These are phyloP conservation scores for Cutaneotrichosporon sp. DNA, from an alignment of 1,284 basidiomycete genomes.

Conservation along the genomic window DNA sequence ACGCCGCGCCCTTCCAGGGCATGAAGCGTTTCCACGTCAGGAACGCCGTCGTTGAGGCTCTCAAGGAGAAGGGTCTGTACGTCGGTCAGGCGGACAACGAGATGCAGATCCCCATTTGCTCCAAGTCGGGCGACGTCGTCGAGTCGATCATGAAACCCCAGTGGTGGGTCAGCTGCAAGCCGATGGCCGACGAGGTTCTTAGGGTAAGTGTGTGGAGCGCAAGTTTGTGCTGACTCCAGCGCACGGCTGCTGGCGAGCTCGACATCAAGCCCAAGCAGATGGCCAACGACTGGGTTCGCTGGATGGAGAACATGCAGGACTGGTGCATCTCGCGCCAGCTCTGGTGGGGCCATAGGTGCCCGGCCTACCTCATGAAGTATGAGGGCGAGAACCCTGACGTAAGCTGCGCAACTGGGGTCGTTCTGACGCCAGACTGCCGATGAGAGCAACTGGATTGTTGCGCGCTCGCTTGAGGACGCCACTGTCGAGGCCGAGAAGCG, in stretches of 20 bases:
- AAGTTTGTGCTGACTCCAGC: conserved; percentile 50
- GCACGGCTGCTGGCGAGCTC: conserved; percentile 79
- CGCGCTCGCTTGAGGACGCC: conserved; percentile 73
- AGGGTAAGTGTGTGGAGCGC: conserved; percentile 53
- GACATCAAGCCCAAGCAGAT: conserved; percentile 76
- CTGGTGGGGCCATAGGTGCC: conserved; percentile 98
- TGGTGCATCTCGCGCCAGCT: conserved; percentile 99
- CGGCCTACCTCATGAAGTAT: conserved; percentile 87
- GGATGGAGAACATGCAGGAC: conserved; percentile 94
- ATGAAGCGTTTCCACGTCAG: conserved; percentile 96
- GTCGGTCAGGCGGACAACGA: conserved; percentile 92
- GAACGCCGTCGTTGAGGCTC: conserved; percentile 71
- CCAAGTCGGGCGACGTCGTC: conserved; percentile 90
- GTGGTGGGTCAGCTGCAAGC: conserved; percentile 97
- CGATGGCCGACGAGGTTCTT: conserved; percentile 83
- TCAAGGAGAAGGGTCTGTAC: conserved; percentile 82
- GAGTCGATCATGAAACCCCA: conserved; percentile 96
- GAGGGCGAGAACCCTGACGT: conserved; percentile 75
- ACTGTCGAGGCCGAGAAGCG: conserved; percentile 67
- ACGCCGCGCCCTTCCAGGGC: conserved; percentile 81
- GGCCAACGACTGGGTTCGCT: conserved; percentile 92
- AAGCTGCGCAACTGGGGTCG: conserved; percentile 10
- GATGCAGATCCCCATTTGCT: conserved; percentile 91
- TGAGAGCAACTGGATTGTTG: conserved; percentile 85
- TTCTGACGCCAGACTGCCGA: conserved; percentile 55